Evolutionary conservation across 2,329 filamentous ascomycete genomes (phyloP), one percentile per base, ranked within the genome.

Genomic region (Pseudogymnoascus sp.): DNA sequence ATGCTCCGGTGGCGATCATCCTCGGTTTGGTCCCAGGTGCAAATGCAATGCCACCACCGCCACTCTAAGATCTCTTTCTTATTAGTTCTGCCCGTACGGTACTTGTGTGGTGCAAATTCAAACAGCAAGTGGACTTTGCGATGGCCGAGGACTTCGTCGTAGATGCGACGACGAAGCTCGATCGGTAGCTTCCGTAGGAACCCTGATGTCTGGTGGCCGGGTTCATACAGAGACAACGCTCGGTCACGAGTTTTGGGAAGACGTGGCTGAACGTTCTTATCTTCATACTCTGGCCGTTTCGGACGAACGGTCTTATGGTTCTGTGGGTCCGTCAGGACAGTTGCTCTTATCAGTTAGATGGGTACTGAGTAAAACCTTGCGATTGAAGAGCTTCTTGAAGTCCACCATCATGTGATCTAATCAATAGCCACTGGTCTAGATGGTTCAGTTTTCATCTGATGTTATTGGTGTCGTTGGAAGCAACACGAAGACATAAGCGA

Each of bases 91-190:
- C 12, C 16, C 66, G 60, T n/a, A 66, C 59, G 16, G 65, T 41
- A 38, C 42, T 61, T 38, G 38, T 39, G 19, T 63, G 62, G 36
- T 12, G 38, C 59, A n/a, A 42, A 60, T 25, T 42, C 36, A 19
- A 60, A 60, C 9, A 45, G 16, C 16, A 60, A 11, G 23, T 60
- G 59, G n/a, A 60, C 59, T 14, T 55, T 55, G 45, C 61, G 66
- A 19, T 63, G 63, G 5, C 59, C 59, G 9, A 68, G 58, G 28
- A 69, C 63, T 16, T 67, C 42, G 35, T 65, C 61, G 58, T 67
- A 67, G 49, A 69, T 65, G 28, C 63, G 62, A 55, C 61, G 52
- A 38, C 67, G 38, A n/a, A 69, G 61, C 39, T 67, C 67, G 23
- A 63, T 9, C 4, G 65, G 66, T 9, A 69, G 61, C 23, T 45